A percentile compares a stretch with the other conserved stretches of the same genome.
These are phyloP conservation scores for Solanum microdontum DNA, from an alignment of 257 asterid species.

Conservation along the genomic window DNA sequence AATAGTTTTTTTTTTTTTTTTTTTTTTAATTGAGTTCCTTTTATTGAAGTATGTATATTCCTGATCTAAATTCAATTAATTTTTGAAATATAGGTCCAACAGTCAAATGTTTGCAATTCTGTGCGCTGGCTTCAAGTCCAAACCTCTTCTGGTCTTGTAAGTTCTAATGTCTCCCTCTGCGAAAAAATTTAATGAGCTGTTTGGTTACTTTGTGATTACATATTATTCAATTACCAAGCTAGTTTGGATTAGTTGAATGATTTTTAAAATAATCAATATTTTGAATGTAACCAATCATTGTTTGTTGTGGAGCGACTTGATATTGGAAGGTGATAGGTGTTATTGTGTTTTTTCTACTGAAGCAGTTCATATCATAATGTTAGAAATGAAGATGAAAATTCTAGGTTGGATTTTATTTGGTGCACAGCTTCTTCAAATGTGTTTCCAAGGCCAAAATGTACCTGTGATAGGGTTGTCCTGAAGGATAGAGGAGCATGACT, in stretches of 20 bases:
- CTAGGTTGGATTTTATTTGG: neutral
- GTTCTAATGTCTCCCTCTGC: neutral
- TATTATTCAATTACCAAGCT: neutral
- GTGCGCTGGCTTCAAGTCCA: slow-evolving; percentile 92
- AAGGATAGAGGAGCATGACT: neutral
- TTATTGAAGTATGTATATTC: neutral
- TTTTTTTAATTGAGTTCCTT: neutral
- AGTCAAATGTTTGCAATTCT: slow-evolving; percentile 40
- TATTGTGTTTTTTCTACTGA: neutral
- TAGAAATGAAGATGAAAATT: neutral
- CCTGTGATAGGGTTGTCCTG: neutral
- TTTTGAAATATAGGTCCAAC: slow-evolving; percentile 37
- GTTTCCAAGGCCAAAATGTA: neutral
- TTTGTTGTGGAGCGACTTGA: neutral
- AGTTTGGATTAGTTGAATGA: neutral
- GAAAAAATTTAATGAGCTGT: neutral
- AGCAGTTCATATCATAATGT: neutral
- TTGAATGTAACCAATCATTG: neutral
- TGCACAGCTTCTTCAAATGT: neutral
- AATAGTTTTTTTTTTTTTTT: neutral
- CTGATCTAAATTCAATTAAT: neutral
- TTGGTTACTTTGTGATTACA: neutral
- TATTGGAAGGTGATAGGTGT: neutral
- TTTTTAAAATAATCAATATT: neutral
- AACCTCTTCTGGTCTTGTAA: slow-evolving; percentile 46